A percentile compares a stretch with the other conserved stretches of the same genome.
Conservation (phyloP, 2,329 filamentous ascomycete genomes). For the Hypoxylon sp. region DNA sequence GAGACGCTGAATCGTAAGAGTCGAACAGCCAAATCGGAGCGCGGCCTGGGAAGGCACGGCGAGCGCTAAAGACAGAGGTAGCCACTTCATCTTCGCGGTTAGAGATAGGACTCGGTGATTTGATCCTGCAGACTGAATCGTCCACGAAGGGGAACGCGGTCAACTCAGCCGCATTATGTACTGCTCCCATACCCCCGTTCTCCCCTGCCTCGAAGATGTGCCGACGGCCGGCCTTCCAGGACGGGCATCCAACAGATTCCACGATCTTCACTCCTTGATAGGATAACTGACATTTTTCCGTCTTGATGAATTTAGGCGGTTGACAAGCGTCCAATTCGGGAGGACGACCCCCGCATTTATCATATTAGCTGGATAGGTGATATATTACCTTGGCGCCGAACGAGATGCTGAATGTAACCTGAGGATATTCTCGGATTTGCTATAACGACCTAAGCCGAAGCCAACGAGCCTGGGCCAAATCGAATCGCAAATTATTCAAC, state of each 20-base stretch:
- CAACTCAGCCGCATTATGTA: conserved; percentile 38
- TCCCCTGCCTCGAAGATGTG: conserved; percentile 33
- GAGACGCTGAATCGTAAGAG: conserved; percentile 49
- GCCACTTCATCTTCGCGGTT: conserved; percentile 47
- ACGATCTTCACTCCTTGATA: conserved; percentile 31
- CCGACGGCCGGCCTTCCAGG: conserved; percentile 36
- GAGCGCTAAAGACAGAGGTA: conserved; percentile 43
- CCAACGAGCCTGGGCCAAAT: not conserved
- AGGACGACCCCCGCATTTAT: conserved; percentile 40
- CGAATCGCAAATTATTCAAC: conserved; percentile 12
- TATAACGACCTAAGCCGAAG: conserved; percentile 3
- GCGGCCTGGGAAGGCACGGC: conserved; percentile 49
- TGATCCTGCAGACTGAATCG: conserved; percentile 24
- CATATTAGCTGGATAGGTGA: conserved; percentile 26
- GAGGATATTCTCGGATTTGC: conserved; percentile 10
- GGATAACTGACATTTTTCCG: conserved; percentile 31
- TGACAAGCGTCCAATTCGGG: conserved; percentile 38
- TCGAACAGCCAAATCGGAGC: conserved; percentile 50
- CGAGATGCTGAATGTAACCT: conserved; percentile 2
- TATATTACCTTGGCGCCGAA: conserved; percentile 37
- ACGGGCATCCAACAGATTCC: conserved; percentile 25
- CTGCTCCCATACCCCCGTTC: not conserved
- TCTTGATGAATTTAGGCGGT: conserved; percentile 43
- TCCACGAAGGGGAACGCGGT: conserved; percentile 9
- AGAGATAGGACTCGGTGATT: conserved; percentile 19